phyloP scores from a whole-genome alignment of 208 protist genomes.

The Leishmania mexicana region DNA sequence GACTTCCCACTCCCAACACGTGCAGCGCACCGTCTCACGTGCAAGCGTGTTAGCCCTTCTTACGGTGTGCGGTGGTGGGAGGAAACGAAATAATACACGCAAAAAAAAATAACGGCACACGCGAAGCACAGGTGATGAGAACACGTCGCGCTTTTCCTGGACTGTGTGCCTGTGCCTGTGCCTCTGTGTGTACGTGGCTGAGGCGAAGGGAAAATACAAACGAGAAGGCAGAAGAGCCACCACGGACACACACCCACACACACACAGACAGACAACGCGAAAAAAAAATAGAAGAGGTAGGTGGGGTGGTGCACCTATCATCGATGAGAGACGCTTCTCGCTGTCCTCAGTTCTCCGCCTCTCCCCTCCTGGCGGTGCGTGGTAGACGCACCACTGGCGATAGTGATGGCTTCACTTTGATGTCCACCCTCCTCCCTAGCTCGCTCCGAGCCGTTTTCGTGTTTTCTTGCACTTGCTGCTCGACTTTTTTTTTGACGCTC shows the following conservation, averaged over 20 bases:
- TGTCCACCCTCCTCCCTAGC: background rate
- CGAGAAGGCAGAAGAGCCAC: background rate
- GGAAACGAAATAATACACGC: too few relatives aligned
- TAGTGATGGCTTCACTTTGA: background rate
- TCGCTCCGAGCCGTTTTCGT: background rate
- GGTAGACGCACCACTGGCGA: background rate
- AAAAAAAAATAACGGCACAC: background rate
- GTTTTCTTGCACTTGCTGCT: background rate
- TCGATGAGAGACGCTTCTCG: background rate
- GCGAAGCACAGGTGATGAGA: background rate
- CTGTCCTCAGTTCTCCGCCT: background rate
- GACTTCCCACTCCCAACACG: background rate
- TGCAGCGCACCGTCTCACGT: background rate
- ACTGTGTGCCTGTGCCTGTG: background rate
- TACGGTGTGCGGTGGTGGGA: too few relatives aligned
- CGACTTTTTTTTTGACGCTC: background rate
- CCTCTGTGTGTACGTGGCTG: background rate
- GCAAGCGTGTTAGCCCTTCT: background rate
- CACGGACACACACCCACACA: too few relatives aligned
- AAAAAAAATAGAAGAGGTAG: too few relatives aligned
- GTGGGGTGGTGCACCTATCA: background rate
- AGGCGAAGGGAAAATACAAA: background rate
- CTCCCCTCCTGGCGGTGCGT: background rate
- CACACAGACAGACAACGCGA: too few relatives aligned
- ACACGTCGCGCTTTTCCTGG: background rate